phyloP scores from a whole-genome alignment of 306 rosid species.

The Dryas alaskensis region DNA sequence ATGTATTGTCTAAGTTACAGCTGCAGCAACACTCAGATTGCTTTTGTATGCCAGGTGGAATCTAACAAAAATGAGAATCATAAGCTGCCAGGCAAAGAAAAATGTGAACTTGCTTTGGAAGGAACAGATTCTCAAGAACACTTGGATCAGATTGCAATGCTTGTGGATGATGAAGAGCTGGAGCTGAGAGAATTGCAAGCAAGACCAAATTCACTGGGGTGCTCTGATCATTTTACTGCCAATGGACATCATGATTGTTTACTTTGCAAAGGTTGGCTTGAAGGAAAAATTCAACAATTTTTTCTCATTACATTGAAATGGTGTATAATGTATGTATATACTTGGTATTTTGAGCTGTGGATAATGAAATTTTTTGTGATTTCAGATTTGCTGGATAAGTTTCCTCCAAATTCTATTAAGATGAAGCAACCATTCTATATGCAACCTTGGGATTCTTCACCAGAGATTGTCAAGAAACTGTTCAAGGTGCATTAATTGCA shows the following conservation, averaged over 20 bases:
- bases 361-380: constrained; percentile 18
- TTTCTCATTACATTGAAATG: neutral
- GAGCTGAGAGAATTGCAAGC: constrained; percentile 71
- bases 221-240: constrained; percentile 59
- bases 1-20: constrained; percentile 19
- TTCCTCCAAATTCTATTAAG: constrained; percentile 79
- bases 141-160: constrained; percentile 46
- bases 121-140: constrained; percentile 42
- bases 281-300: constrained; percentile 17
- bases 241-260: constrained; percentile 55
- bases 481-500: constrained; percentile 66
- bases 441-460: constrained; percentile 91
- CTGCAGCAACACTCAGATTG: constrained; percentile 23
- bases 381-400: constrained; percentile 72
- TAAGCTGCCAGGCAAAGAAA: constrained; percentile 38
- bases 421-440: constrained; percentile 84
- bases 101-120: constrained; percentile 69
- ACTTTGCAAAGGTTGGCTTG: constrained; percentile 72
- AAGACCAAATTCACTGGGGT: constrained; percentile 40
- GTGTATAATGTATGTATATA: neutral
- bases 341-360: neutral
- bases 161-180: constrained; percentile 88
- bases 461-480: constrained; percentile 73
- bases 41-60: constrained; percentile 53
- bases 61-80: constrained; percentile 33